Base-by-base conservation (phyloP, 2,329 filamentous ascomycete genomes). In the Parastagonospora avenae region DNA sequence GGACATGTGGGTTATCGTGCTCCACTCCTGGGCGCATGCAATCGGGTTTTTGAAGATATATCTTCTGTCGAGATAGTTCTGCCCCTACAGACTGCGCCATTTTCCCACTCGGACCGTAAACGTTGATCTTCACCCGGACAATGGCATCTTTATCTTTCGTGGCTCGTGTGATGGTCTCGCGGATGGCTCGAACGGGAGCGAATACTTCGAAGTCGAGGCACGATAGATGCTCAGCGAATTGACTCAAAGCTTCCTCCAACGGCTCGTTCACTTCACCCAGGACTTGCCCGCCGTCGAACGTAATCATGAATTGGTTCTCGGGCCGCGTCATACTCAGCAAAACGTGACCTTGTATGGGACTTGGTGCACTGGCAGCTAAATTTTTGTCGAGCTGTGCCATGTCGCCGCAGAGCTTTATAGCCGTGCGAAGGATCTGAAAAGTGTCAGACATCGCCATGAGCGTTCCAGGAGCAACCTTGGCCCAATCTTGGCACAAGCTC, bases 1-100 rank as follows among this genome's bases (percentile, higher is more conserved):
- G 49, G 2, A 64, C 16, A 11, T 70, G 67, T 2, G 67, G 66
- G 37, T 69, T 70, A 4, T 68, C 62, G 37, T 70, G 69, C 0
- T 30, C 14, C 2, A 42, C 8, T 12, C 56, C 57, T 8, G 50
- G 12, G 30, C 55, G 51, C 3, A 62, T 16, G 28, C 62, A 46
- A 19, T 62, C 57, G 2, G 67, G 64, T 9, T 47, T 48, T 47
- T 70, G 67, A 1, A 70, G 50, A 32, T 62, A 70, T 8, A 69
- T 35, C 36, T 65, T 68, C 24, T 59, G 37, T 6, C 47, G 31
- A 2, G 62, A 65, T 0, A 70, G 36, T 16, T 62, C 55, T 19
- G 33, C 46, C 1, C 66, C 64, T 2, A 67, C 47, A n/a, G 43
- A 37, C 7, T 44, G 16, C 12, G 55, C 43, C 14, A 33, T 39